Conservation (phyloP, 805 yeast genomes). For the Suhomyces sp. region DNA sequence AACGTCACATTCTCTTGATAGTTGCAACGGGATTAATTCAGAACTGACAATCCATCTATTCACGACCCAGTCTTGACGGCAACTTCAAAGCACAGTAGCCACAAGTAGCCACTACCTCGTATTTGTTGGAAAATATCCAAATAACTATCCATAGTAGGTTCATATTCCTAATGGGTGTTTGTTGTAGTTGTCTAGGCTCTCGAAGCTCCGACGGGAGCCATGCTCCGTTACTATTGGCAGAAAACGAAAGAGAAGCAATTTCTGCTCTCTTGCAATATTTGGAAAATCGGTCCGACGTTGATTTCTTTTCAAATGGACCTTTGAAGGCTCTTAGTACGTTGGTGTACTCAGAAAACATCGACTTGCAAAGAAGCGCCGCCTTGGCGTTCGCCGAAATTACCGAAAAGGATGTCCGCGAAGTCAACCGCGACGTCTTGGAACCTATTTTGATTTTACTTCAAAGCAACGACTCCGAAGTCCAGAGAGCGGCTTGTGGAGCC, state of each 20-base stretch:
- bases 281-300: constrained; percentile 84
- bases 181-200: constrained; percentile 40
- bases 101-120: background rate
- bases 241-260: constrained; percentile 95
- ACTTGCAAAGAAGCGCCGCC: constrained; percentile 94
- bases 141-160: background rate
- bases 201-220: constrained; percentile 55
- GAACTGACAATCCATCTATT: background rate
- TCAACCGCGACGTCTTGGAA: constrained; percentile 85
- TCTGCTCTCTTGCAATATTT: constrained; percentile 83
- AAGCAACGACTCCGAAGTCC: constrained; percentile 88
- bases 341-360: constrained; percentile 92
- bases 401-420: constrained; percentile 91
- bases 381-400: constrained; percentile 98
- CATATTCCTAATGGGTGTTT: constrained; percentile 34
- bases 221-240: constrained; percentile 80
- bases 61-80: background rate
- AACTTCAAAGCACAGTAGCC: background rate
- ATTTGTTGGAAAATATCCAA: background rate
- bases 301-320: constrained; percentile 84
- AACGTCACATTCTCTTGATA: background rate
- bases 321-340: constrained; percentile 85
- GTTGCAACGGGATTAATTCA: background rate
- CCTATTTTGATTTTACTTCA: constrained; percentile 88
- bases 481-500: constrained; percentile 98